These are phyloP conservation scores for Haplosporangium sp. DNA, from an alignment of 371 early-diverging fungal genomes.

Conservation along the genomic window DNA sequence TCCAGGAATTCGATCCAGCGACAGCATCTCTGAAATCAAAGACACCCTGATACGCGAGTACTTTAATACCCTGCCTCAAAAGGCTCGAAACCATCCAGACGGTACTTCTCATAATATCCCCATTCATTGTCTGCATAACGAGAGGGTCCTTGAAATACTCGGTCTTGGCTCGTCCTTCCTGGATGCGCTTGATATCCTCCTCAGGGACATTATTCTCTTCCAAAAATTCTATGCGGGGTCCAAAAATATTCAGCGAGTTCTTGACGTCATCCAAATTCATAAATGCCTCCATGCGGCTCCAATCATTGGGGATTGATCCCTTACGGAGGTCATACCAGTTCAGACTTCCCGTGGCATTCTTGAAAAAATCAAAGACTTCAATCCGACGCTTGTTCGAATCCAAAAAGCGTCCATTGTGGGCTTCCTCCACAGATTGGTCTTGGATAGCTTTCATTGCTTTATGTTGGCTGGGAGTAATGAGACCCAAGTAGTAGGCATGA, in stretches of 20 bases:
- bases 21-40: conserved; percentile 81
- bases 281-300: conserved; percentile 63
- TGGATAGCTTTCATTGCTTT: conserved; percentile 54
- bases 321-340: conserved; percentile 78
- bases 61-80: conserved; percentile 55
- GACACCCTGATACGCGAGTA: conserved; percentile 54
- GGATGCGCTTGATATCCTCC: conserved; percentile 23
- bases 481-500: conserved; percentile 61
- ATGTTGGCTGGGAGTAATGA: conserved; percentile 57
- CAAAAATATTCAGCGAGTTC: conserved; percentile 61
- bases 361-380: conserved; percentile 66
- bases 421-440: conserved; percentile 48
- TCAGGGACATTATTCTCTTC: conserved; percentile 24
- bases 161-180: conserved; percentile 34
- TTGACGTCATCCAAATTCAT: conserved; percentile 61
- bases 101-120: conserved; percentile 71
- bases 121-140: conserved; percentile 57
- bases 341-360: conserved; percentile 67
- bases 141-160: conserved; percentile 58
- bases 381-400: conserved; percentile 57
- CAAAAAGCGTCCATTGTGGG: conserved; percentile 58
- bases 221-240: conserved; percentile 28
- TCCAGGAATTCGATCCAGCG: conserved; percentile 67
- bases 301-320: conserved; percentile 64
- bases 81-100: conserved; percentile 61